Conservation (phyloP, 1,139 yeast genomes). For the Pneumocystis jirovecii region DNA sequence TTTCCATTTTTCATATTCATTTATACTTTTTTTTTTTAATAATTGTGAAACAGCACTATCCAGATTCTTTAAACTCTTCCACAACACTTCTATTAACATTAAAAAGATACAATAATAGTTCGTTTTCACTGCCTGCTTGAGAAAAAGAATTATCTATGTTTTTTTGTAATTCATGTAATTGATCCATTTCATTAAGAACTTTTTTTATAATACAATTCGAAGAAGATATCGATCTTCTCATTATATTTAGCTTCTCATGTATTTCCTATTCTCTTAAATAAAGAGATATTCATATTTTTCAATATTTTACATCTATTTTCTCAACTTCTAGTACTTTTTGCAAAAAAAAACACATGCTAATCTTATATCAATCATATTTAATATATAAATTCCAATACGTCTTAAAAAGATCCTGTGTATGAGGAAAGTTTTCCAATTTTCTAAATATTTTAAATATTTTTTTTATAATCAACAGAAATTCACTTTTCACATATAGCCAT, state of each 20-base stretch:
- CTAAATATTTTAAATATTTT: neutral
- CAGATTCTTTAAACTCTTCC: neutral
- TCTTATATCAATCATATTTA: neutral
- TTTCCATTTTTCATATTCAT: neutral
- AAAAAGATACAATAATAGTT: neutral
- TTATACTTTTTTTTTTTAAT: neutral
- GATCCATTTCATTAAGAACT: neutral
- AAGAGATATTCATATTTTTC: neutral
- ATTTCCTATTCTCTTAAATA: neutral
- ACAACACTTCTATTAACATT: neutral
- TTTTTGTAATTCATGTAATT: neutral
- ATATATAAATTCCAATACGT: neutral
- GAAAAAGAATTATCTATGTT: neutral
- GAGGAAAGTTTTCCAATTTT: neutral
- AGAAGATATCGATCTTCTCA: neutral
- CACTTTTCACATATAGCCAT: neutral
- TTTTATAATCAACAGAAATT: neutral
- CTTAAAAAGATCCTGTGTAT: neutral
- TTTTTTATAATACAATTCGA: neutral
- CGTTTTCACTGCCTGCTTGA: neutral
- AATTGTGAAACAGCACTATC: neutral
- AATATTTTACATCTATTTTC: neutral
- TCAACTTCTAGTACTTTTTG: neutral
- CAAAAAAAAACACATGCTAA: neutral
- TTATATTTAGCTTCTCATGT: neutral